Evolutionary conservation across 2,329 filamentous ascomycete genomes (phyloP).

Genomic region (Fusarium floridanum): DNA sequence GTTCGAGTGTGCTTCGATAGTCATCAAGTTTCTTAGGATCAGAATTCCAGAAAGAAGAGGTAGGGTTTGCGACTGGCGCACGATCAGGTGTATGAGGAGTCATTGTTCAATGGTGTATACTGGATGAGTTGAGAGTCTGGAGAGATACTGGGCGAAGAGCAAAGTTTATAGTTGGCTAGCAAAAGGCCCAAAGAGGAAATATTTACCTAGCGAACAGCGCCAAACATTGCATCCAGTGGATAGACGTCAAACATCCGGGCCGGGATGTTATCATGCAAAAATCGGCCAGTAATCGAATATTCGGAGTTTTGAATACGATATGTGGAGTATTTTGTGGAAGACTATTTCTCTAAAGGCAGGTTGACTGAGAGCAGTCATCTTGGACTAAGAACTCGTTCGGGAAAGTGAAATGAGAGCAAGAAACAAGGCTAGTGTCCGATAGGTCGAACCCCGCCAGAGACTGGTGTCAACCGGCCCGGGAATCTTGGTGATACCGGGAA

Average conservation of each 20-base stretch:
- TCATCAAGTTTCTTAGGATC: constrained; percentile 15
- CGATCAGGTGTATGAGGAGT: background rate
- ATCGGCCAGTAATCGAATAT: background rate
- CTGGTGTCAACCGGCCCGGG: background rate
- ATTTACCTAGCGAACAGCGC: background rate
- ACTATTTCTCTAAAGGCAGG: background rate
- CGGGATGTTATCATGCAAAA: background rate
- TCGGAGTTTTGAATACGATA: background rate
- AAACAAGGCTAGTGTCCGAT: background rate
- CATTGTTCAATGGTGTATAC: background rate
- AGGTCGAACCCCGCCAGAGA: background rate
- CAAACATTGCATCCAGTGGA: background rate
- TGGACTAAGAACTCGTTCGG: background rate
- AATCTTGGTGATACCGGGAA: background rate
- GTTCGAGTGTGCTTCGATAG: constrained; percentile 18
- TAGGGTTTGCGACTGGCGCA: constrained; percentile 19
- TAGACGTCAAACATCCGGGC: background rate
- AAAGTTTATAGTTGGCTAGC: background rate
- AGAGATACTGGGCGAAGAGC: background rate
- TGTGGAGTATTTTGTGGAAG: background rate
- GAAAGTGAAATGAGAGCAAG: background rate
- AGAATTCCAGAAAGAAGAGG: constrained; percentile 27
- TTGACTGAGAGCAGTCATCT: background rate
- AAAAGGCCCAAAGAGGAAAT: background rate
- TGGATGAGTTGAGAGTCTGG: background rate